phyloP scores from a whole-genome alignment of 306 rosid genomes.

The Oxytropis ochrocephala region DNA sequence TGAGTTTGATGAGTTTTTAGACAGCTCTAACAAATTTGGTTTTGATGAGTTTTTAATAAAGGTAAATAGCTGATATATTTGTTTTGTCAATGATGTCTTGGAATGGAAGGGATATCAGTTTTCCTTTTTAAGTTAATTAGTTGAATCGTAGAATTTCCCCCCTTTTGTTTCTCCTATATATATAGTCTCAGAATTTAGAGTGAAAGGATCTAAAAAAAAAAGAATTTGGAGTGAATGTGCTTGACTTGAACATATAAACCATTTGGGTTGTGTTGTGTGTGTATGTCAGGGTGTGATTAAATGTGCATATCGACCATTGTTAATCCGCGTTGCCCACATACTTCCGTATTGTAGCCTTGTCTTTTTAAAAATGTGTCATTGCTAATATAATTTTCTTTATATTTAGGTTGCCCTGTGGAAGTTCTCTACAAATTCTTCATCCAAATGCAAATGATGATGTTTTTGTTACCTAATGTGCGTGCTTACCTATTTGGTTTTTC shows the following conservation, averaged over 20 bases:
- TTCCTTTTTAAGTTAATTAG: not conserved
- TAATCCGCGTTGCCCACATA: not conserved
- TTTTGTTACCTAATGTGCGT: not conserved
- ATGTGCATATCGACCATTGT: no score
- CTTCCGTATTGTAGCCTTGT: not conserved
- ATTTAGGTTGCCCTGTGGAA: slow-evolving; percentile 90
- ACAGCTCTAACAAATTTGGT: no score
- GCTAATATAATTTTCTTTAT: slow-evolving; percentile 26
- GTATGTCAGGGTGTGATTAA: not conserved
- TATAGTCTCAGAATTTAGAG: not conserved
- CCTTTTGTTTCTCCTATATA: not conserved
- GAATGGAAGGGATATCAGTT: not conserved
- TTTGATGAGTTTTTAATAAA: slow-evolving; percentile 21
- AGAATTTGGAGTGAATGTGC: no score
- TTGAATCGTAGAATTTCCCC: not conserved
- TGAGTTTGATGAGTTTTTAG: no score
- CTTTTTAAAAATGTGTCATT: slow-evolving; percentile 4
- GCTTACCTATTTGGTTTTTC: slow-evolving; percentile 15
- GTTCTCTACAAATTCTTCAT: slow-evolving; percentile 49
- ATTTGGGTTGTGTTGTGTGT: not conserved
- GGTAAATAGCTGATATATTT: slow-evolving; percentile 33
- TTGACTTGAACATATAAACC: not conserved
- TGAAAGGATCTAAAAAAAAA: no score
- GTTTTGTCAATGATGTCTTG: not conserved
- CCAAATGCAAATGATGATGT: slow-evolving; percentile 48